Evolutionary conservation across 2,329 filamentous ascomycete species (phyloP).

Genomic region (Dothistroma septosporum): DNA sequence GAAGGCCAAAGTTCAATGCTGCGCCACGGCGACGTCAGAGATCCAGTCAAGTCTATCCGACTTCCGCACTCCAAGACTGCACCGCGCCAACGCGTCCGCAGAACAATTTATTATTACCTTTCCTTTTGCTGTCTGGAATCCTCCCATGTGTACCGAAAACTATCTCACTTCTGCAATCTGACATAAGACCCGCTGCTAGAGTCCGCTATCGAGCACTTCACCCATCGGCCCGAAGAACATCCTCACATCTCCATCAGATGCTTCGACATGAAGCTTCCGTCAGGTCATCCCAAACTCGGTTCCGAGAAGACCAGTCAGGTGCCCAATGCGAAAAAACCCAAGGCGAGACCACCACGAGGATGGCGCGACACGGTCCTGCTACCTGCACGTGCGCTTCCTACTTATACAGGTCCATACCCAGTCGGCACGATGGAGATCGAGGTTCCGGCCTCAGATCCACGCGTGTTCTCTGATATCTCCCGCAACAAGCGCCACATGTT

Average conservation of each 20-base stretch:
- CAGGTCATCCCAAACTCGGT: slow-evolving; percentile 18
- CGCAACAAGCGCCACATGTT: slow-evolving; percentile 47
- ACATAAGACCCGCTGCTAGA: background rate
- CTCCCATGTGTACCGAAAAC: background rate
- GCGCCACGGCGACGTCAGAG: background rate
- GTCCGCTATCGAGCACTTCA: background rate
- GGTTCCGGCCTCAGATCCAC: slow-evolving; percentile 47
- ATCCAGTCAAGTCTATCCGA: background rate
- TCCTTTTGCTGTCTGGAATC: background rate
- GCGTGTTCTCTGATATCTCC: slow-evolving; percentile 49
- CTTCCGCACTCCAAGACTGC: background rate
- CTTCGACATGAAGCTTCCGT: slow-evolving; percentile 8
- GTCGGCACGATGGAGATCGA: slow-evolving; percentile 55
- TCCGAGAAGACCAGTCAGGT: slow-evolving; percentile 27
- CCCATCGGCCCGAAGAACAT: background rate
- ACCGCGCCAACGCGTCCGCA: background rate
- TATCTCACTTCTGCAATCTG: background rate
- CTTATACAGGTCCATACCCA: slow-evolving; percentile 51
- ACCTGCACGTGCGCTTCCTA: slow-evolving; percentile 44
- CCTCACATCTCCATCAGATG: background rate
- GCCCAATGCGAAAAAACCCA: slow-evolving; percentile 46
- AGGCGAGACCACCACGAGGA: slow-evolving; percentile 44
- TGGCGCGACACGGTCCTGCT: slow-evolving; percentile 48
- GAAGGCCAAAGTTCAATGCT: background rate
- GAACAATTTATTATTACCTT: background rate